Percentiles rank a stretch among this genome's conserved stretches.
Evolutionary conservation across 305 asterid genomes (phyloP).

Genomic region (Fraxinus xanthoxyloides): DNA sequence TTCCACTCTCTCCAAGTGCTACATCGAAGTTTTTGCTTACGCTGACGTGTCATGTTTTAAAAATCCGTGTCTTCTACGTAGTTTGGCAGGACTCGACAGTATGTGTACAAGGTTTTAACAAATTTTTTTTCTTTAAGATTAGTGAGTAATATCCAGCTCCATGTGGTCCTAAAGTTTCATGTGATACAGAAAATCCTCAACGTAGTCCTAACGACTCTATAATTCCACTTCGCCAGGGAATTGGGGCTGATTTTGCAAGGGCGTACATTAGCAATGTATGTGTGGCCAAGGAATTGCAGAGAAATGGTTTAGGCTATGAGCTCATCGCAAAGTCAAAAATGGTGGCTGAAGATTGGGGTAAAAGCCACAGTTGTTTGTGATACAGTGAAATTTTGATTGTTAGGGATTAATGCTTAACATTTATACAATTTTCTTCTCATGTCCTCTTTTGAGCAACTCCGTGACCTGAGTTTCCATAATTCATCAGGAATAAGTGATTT

Average conservation of each 20-base stretch:
- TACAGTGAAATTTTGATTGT: background rate
- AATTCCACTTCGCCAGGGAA: slow-evolving; percentile 53
- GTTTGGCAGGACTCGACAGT: background rate
- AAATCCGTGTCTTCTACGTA: background rate
- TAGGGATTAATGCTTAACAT: background rate
- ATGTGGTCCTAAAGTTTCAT: background rate
- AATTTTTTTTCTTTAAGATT: background rate
- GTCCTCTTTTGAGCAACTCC: slow-evolving; percentile 3
- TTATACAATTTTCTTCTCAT: background rate
- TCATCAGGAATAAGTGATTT: slow-evolving; percentile 83
- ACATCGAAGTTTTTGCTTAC: background rate
- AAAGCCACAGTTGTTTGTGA: background rate
- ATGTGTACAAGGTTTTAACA: background rate
- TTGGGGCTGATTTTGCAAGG: slow-evolving; percentile 85
- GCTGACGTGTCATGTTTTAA: background rate
- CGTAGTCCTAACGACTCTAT: slow-evolving; percentile 10
- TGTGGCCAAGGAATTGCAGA: slow-evolving; percentile 78
- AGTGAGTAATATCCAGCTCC: background rate
- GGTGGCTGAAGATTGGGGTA: slow-evolving; percentile 87
- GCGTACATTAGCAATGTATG: slow-evolving; percentile 88
- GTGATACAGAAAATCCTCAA: slow-evolving; percentile 8
- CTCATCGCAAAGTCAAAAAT: slow-evolving; percentile 59
- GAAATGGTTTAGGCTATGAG: slow-evolving; percentile 77
- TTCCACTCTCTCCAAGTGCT: background rate
- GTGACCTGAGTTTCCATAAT: background rate